A percentile compares a stretch with the other conserved stretches of the same genome.
phyloP scores from a whole-genome alignment of 148 eudicot genomes.

The Rhododendron griersonianum region DNA sequence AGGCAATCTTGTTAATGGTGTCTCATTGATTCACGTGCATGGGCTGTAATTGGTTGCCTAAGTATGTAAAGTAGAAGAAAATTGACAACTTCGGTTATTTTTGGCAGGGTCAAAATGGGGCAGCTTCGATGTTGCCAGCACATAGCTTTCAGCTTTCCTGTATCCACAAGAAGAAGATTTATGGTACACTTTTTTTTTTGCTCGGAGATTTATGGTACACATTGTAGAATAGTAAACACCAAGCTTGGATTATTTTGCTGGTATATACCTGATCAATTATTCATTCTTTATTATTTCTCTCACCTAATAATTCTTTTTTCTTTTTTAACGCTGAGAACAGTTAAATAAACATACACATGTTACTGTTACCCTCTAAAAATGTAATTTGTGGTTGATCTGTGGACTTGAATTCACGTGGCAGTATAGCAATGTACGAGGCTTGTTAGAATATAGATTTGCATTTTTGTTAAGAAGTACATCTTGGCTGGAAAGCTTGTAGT shows the following conservation, averaged over 20 bases:
- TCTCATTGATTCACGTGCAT: background rate
- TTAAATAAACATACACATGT: background rate
- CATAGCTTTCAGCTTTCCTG: background rate
- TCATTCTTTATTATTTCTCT: slow-evolving; percentile 1
- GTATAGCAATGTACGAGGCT: background rate
- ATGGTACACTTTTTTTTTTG: background rate
- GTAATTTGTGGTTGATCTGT: background rate
- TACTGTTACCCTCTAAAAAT: too few relatives aligned
- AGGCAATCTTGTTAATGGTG: background rate
- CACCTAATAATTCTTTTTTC: background rate
- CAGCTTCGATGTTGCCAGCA: background rate
- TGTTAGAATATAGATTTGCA: background rate
- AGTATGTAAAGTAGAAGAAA: background rate
- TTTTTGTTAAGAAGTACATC: background rate
- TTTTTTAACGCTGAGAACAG: background rate
- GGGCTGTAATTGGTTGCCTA: background rate
- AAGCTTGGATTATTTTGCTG: background rate
- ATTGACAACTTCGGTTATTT: background rate
- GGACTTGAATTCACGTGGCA: background rate
- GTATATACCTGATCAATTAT: background rate
- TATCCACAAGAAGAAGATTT: background rate
- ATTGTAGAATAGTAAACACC: background rate
- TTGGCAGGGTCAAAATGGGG: slow-evolving; percentile 7
- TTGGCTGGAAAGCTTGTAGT: slow-evolving; percentile 7
- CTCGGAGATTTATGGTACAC: background rate